Base-by-base conservation (phyloP, 768 basidiomycete species). In the Astraeus odoratus region DNA sequence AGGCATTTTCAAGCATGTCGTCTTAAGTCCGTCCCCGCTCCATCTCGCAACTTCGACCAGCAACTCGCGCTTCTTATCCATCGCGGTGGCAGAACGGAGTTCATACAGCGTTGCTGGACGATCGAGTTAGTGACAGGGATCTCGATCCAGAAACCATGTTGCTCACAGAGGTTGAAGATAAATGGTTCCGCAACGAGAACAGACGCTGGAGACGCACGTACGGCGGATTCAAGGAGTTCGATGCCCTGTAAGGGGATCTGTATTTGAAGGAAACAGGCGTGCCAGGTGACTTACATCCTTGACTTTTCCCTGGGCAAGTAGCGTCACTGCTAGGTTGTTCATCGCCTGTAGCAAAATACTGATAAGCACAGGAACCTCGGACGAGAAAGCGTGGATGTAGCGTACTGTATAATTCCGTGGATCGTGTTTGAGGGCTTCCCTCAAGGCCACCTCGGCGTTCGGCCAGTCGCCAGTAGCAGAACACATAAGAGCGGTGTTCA, bases 11-110 rank as follows among this genome's bases (percentile, higher is more conserved):
- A 91, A 66, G 57, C 85, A 88, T 27, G 77, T 75, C 16, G 82
- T 79, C 52, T 74, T 80, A 54, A 91, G 61, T 1, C 88, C 89
- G 61, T 92, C 88, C 3, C 88, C 88, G 49, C 85, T 86, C 86
- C 86, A 90, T 58, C 84, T 84, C 12, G 86, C 81, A 0, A 87
- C 86, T 49, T 88, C 81, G 12, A 86, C 52, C 23, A 91, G 67
- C 25, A 91, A 67, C 19, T 78, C 76, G 34, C 80, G 77, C 61
- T 91, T 92, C 63, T 84, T 88, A 48, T 86, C 82, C 43, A 78
- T 71, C 2, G 84, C 82, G 1, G 77, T 75, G 1, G 78, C 71
- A 2, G 87, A 86, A 22, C 81, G 81, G 38, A 92, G 74, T 57
- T 92, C 88, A 53, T 91, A 91, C 22, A 92, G 63, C 1, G 89